These are phyloP conservation scores for Oxytropis ochrocephala DNA, from an alignment of 306 rosid genomes.

Conservation along the genomic window DNA sequence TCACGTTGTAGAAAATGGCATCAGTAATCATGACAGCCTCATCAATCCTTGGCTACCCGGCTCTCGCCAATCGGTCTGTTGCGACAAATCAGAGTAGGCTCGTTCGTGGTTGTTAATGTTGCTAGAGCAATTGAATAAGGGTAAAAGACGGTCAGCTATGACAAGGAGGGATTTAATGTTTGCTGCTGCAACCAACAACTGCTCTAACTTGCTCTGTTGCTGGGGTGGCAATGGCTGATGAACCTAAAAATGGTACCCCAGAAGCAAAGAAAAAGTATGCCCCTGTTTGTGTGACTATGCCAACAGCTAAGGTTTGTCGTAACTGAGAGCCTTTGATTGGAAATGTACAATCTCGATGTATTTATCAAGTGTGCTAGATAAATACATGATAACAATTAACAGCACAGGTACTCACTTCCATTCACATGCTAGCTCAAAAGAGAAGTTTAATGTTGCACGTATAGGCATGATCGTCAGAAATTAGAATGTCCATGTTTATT, in stretches of 20 bases:
- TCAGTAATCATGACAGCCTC: conserved; percentile 41
- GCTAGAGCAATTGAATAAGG: conserved; percentile 17
- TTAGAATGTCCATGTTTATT: too few relatives aligned
- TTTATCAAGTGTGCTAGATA: too few relatives aligned
- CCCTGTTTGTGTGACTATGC: conserved; percentile 49
- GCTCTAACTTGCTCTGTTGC: conserved; percentile 36
- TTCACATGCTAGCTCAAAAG: too few relatives aligned
- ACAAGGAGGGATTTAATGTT: conserved; percentile 31
- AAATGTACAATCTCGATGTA: neutral
- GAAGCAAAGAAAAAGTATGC: conserved; percentile 46
- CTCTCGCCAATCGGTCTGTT: neutral
- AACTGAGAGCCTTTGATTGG: conserved; percentile 14
- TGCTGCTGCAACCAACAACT: conserved; percentile 27
- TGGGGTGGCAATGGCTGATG: conserved; percentile 29
- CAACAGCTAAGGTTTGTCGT: conserved; percentile 44
- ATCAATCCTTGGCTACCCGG: conserved; percentile 20
- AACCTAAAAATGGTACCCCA: conserved; percentile 30
- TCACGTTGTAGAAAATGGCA: conserved; percentile 25
- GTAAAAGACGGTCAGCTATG: conserved; percentile 10
- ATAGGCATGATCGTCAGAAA: too few relatives aligned
- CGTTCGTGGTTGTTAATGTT: neutral
- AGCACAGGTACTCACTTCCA: too few relatives aligned
- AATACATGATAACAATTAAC: too few relatives aligned
- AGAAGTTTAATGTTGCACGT: too few relatives aligned
- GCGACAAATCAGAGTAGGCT: neutral